phyloP scores from a whole-genome alignment of 2,329 filamentous ascomycete species.

The Penicillium thymicola region DNA sequence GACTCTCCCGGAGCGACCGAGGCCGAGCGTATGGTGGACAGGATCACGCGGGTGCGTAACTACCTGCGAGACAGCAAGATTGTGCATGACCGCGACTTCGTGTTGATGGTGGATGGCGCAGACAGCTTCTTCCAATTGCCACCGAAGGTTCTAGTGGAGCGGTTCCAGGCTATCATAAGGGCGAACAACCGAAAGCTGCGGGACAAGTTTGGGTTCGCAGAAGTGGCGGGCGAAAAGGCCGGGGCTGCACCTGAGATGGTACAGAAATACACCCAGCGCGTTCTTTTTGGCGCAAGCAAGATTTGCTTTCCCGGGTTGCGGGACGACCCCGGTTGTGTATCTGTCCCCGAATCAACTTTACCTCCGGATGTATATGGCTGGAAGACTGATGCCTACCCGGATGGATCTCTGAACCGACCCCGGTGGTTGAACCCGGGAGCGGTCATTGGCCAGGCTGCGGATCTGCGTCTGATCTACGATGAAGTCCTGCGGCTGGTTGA shows the following conservation, averaged over 20 bases:
- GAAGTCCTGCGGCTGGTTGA: conserved; percentile 41
- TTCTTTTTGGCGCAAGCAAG: conserved; percentile 57
- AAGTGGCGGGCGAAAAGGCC: conserved; percentile 20
- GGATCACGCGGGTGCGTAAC: conserved; percentile 45
- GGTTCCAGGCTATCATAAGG: conserved; percentile 57
- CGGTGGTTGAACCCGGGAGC: conserved; percentile 50
- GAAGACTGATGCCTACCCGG: conserved; percentile 40
- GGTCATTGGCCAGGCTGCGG: conserved; percentile 51
- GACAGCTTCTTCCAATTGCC: conserved; percentile 66
- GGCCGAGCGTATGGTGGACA: conserved; percentile 45
- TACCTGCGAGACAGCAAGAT: conserved; percentile 49
- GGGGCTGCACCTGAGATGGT: conserved; percentile 22
- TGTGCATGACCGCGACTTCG: conserved; percentile 58
- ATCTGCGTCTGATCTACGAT: conserved; percentile 48
- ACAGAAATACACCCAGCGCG: conserved; percentile 50
- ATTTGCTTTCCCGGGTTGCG: conserved; percentile 46
- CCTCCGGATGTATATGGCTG: conserved; percentile 49
- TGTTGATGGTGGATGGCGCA: conserved; percentile 62
- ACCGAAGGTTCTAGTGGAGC: conserved; percentile 58
- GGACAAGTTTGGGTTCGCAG: conserved; percentile 47
- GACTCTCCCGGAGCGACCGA: conserved; percentile 29
- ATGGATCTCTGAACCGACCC: conserved; percentile 43
- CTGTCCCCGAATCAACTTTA: conserved; percentile 52
- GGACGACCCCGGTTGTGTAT: conserved; percentile 51
- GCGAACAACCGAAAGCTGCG: conserved; percentile 53